Conservation (phyloP, 495 filamentous ascomycete species). For the Penicillium bialowiezense region DNA sequence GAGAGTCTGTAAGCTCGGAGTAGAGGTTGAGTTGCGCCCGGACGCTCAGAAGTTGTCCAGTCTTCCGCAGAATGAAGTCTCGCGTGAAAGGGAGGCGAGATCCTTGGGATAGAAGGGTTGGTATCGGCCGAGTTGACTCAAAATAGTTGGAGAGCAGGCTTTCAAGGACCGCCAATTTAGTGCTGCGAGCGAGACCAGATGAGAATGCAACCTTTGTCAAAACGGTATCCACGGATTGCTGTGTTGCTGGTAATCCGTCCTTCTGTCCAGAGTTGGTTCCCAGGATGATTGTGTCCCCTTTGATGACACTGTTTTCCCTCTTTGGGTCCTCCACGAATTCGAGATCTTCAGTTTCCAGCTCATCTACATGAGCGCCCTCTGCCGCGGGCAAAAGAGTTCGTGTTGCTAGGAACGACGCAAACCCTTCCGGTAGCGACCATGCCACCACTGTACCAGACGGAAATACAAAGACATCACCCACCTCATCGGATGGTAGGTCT, state of each 20-base stretch:
- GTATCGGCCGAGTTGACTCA: constrained; percentile 75
- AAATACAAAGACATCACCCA: constrained; percentile 94
- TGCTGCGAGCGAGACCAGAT: constrained; percentile 87
- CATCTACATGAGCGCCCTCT: constrained; percentile 64
- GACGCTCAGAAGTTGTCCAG: constrained; percentile 85
- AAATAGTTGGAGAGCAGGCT: constrained; percentile 79
- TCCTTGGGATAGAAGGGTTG: constrained; percentile 64
- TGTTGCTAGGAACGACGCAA: constrained; percentile 70
- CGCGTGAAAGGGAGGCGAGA: constrained; percentile 67
- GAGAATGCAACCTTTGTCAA: constrained; percentile 95
- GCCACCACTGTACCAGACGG: constrained; percentile 93
- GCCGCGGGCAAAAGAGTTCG: constrained; percentile 72
- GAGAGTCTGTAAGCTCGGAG: constrained; percentile 90
- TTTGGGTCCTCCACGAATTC: constrained; percentile 77
- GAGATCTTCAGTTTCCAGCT: constrained; percentile 80
- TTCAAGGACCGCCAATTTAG: constrained; percentile 95
- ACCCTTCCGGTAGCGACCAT: constrained; percentile 75
- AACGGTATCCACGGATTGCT: constrained; percentile 65
- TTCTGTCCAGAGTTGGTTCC: constrained; percentile 60
- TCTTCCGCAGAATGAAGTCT: constrained; percentile 84
- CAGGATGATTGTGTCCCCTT: constrained; percentile 84
- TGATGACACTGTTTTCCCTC: constrained; percentile 73
- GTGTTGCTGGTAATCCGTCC: constrained; percentile 12
- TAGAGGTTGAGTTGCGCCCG: constrained; percentile 95
- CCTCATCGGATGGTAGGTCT: constrained; percentile 59